These are phyloP conservation scores for Lodderomyces margitis DNA, from an alignment of 1,139 yeast genomes.

Conservation along the genomic window DNA sequence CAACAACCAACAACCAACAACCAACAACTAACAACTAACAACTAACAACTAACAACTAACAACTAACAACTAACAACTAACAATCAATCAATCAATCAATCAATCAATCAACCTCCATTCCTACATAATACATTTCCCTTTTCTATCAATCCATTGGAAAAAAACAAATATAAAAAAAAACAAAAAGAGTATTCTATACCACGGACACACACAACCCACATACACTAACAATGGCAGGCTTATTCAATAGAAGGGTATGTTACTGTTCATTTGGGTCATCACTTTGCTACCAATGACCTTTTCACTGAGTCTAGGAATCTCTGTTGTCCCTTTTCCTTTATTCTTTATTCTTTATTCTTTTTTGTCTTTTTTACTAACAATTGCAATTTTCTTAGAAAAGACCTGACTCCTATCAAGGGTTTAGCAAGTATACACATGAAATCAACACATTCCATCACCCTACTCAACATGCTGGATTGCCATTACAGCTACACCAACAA, in stretches of 20 bases:
- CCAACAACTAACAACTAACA: too few relatives aligned
- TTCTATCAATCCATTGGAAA: too few relatives aligned
- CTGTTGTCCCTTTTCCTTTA: not conserved
- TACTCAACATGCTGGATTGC: slow-evolving; percentile 24
- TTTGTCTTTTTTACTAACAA: not conserved
- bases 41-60: too few relatives aligned
- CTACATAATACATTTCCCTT: too few relatives aligned
- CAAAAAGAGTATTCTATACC: too few relatives aligned
- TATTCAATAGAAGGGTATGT: slow-evolving; percentile 16
- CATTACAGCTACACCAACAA: slow-evolving; percentile 11
- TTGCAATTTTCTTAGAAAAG: slow-evolving; percentile 8
- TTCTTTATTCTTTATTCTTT: not conserved
- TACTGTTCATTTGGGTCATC: not conserved
- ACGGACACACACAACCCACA: not conserved
- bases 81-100: too few relatives aligned
- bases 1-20: too few relatives aligned
- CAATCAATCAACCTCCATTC: too few relatives aligned
- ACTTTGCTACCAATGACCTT: not conserved
- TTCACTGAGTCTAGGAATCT: too few relatives aligned
- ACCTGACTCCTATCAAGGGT: slow-evolving; percentile 31
- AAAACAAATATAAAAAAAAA: too few relatives aligned
- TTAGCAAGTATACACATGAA: slow-evolving; percentile 37
- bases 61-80: too few relatives aligned
- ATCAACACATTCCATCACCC: slow-evolving; percentile 25
- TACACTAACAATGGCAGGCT: slow-evolving; percentile 6